phyloP scores from a whole-genome alignment of 1,284 basidiomycete genomes.

The Polyporus tsugae region DNA sequence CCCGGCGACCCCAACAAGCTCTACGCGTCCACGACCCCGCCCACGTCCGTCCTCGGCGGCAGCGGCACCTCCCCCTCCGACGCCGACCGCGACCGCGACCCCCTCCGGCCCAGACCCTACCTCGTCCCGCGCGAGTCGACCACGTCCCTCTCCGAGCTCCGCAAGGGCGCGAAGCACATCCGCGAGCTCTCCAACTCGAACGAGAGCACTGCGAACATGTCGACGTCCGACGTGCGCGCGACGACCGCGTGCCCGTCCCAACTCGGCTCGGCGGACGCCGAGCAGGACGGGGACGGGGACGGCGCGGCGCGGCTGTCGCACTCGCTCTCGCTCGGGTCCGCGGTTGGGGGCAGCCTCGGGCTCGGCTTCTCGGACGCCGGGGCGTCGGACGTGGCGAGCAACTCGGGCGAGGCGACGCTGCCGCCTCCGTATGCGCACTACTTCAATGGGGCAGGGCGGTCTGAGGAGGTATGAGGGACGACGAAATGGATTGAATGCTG shows the following conservation, averaged over 20 bases:
- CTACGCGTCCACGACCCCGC: slow-evolving; percentile 39
- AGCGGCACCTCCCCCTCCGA: background rate
- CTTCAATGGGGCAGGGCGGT: background rate
- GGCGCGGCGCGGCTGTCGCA: background rate
- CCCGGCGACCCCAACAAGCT: slow-evolving; percentile 38
- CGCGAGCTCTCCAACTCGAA: slow-evolving; percentile 2
- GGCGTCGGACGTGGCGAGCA: background rate
- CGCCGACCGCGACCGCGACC: background rate
- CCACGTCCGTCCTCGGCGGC: slow-evolving; percentile 17
- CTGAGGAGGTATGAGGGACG: background rate
- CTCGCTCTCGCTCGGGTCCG: background rate
- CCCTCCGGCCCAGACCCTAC: background rate
- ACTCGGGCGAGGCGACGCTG: slow-evolving; percentile 4
- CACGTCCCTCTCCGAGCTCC: background rate
- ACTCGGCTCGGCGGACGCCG: background rate
- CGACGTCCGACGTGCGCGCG: background rate
- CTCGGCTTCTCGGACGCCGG: background rate
- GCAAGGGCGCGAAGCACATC: background rate
- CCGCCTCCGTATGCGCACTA: slow-evolving; percentile 7
- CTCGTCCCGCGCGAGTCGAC: slow-evolving; percentile 5
- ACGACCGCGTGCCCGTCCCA: slow-evolving; percentile 2
- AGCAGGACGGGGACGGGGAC: background rate
- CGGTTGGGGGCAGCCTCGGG: background rate
- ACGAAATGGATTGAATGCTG: background rate
- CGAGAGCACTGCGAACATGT: slow-evolving; percentile 2